Base-by-base conservation (phyloP, 495 filamentous ascomycete species). In the Hypomontagnella submonticulosa region DNA sequence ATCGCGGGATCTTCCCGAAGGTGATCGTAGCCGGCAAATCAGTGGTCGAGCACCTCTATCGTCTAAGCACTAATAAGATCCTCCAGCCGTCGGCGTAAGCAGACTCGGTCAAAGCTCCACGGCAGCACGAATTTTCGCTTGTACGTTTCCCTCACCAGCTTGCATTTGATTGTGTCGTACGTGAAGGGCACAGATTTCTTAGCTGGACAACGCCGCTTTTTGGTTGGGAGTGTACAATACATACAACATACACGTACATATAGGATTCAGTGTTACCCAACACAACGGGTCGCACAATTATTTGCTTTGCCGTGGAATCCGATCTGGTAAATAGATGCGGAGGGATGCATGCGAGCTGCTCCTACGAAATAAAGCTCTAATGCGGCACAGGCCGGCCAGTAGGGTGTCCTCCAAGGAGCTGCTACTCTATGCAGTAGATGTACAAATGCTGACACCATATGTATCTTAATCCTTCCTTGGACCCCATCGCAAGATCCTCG, bases 201-300 rank as follows among this genome's bases (percentile, higher is more conserved):
- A 41, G 32, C 38, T 43, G 46, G 57, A 67, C 42, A 13, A 47
- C 48, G 49, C 65, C 49, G 65, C 49, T 60, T 55, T 56, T 56
- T 10, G 18, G 46, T 37, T 12, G 30, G 53, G 32, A 40, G 32
- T 18, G 54, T 47, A 15, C 10, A 23, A 13, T 27, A 27, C 23
- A 2, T 27, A 27, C 23, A n/a, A n/a, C n/a, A n/a, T 36, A 4
- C 23, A 6, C 19, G 9, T 40, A 32, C 12, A 34, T 33, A 53
- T 34, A 63, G 60, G 66, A 64, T 64, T 59, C 58, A 37, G 66
- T 69, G 23, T 56, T 64, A 69, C 66, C 60, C 66, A 69, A 56
- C 27, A 23, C 64, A 15, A 15, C 52, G 46, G 42, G 38, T 64
- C 55, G 40, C 34, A 54, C 61, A 58, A 52, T 53, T 58, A 40